phyloP scores from a whole-genome alignment of 2,329 filamentous ascomycete species.

The Pseudofabraea citricarpa region DNA sequence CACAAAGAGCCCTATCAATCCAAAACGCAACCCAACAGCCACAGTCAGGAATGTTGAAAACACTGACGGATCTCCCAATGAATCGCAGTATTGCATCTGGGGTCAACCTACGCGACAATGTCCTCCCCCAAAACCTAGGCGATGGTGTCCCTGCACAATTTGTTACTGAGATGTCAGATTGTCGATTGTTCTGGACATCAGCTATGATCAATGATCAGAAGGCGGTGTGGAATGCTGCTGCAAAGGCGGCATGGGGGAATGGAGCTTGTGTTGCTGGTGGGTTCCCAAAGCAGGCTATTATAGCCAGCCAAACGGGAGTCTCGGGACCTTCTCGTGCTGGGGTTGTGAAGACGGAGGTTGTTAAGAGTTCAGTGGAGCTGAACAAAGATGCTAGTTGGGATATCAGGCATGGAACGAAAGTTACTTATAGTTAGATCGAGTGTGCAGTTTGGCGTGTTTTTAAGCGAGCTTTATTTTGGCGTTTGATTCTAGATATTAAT shows the following conservation, averaged over 20 bases:
- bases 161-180: slow-evolving; percentile 53
- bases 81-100: slow-evolving; percentile 22
- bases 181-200: slow-evolving; percentile 51
- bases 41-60: background rate
- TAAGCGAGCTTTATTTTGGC: no score
- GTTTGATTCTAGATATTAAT: no score
- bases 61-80: slow-evolving; percentile 2
- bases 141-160: slow-evolving; percentile 47
- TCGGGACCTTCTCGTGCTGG: background rate
- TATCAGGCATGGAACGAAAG: slow-evolving; percentile 2
- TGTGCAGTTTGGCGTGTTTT: no score
- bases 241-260: slow-evolving; percentile 31
- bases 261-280: slow-evolving; percentile 23
- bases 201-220: slow-evolving; percentile 43
- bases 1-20: background rate
- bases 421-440: slow-evolving; percentile 5
- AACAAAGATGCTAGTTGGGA: slow-evolving; percentile 2
- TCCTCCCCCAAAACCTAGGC: slow-evolving; percentile 19
- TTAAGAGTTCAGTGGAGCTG: slow-evolving; percentile 2
- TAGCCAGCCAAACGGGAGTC: no score
- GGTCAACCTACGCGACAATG: slow-evolving; percentile 35
- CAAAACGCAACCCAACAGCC: background rate
- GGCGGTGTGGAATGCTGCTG: slow-evolving; percentile 42
- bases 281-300: no score
- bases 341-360: slow-evolving; percentile 3